phyloP scores from a whole-genome alignment of 768 basidiomycete genomes.

The Gloeophyllum trabeum region DNA sequence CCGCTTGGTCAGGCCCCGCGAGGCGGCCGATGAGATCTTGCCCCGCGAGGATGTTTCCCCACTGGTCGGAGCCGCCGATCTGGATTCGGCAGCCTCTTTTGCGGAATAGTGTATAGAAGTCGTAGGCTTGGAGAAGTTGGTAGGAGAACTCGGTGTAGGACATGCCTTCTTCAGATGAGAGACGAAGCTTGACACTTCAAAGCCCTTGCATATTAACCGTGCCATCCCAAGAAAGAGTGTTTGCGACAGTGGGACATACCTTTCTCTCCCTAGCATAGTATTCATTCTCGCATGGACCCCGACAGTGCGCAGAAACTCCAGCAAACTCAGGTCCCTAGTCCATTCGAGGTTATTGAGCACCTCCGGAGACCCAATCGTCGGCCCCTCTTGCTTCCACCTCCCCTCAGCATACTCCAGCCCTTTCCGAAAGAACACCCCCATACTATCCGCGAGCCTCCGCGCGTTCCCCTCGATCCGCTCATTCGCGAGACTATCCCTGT shows the following conservation, averaged over 20 bases:
- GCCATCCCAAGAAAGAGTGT: conserved; percentile 4
- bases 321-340: conserved; percentile 59
- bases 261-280: conserved; percentile 84
- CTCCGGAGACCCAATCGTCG: conserved; percentile 16
- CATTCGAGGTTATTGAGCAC: conserved; percentile 68
- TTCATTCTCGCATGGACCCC: conserved; percentile 78
- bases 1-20: conserved; percentile 15
- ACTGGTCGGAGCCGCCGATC: conserved; percentile 95
- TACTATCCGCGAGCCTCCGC: conserved; percentile 42
- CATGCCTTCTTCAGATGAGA: conserved; percentile 73
- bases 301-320: conserved; percentile 76
- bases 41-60: conserved; percentile 95
- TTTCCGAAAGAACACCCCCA: conserved; percentile 62
- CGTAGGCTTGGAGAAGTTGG: conserved; percentile 93
- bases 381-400: conserved; percentile 10
- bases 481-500: conserved; percentile 54
- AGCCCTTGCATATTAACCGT: background rate
- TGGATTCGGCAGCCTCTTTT: conserved; percentile 69
- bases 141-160: conserved; percentile 99
- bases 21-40: conserved; percentile 77
- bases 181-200: conserved; percentile 68
- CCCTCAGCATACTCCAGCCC: conserved; percentile 51
- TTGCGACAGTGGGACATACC: conserved; percentile 28
- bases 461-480: conserved; percentile 58
- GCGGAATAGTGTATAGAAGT: conserved; percentile 72